phyloP scores from a whole-genome alignment of 169 alveolate genomes.

The Neospora caninum region DNA sequence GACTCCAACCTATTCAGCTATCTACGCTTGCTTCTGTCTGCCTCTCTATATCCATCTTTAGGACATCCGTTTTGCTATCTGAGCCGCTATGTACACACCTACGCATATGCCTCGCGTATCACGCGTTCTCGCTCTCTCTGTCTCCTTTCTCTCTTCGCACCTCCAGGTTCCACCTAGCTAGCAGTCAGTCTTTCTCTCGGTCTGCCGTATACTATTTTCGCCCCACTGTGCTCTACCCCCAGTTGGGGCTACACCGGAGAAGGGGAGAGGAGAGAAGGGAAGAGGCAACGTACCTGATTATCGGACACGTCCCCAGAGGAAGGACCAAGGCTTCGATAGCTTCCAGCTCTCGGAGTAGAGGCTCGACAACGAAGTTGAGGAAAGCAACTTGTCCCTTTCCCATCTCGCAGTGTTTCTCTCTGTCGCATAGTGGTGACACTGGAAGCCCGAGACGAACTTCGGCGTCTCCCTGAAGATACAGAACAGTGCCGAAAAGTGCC shows the following conservation, averaged over 20 bases:
- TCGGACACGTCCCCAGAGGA: background rate
- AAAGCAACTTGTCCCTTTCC: slow-evolving; percentile 87
- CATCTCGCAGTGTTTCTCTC: slow-evolving; percentile 83
- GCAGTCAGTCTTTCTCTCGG: too few species aligned
- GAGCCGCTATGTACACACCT: too few species aligned
- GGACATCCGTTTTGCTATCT: too few species aligned
- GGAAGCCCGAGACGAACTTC: slow-evolving; percentile 83
- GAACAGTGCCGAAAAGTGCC: slow-evolving; percentile 71
- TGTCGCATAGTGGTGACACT: slow-evolving; percentile 87
- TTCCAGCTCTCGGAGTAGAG: slow-evolving; percentile 76
- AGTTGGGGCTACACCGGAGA: background rate
- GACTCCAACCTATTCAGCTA: too few species aligned
- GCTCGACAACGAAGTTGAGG: slow-evolving; percentile 80
- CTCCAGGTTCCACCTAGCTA: too few species aligned
- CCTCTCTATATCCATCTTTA: too few species aligned
- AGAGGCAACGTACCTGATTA: background rate
- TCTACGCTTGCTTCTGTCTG: too few species aligned
- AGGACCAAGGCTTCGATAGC: slow-evolving; percentile 27
- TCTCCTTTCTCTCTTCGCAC: too few species aligned
- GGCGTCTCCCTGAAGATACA: slow-evolving; percentile 81
- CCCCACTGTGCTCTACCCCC: too few species aligned
- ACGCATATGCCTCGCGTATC: too few species aligned
- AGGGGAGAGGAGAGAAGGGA: background rate
- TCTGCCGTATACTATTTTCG: too few species aligned
- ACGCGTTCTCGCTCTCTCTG: too few species aligned